A percentile compares a stretch with the other conserved stretches of the same genome.
These are phyloP conservation scores for Exsudoporus floridanus DNA, from an alignment of 1,284 basidiomycete genomes.

Conservation along the genomic window DNA sequence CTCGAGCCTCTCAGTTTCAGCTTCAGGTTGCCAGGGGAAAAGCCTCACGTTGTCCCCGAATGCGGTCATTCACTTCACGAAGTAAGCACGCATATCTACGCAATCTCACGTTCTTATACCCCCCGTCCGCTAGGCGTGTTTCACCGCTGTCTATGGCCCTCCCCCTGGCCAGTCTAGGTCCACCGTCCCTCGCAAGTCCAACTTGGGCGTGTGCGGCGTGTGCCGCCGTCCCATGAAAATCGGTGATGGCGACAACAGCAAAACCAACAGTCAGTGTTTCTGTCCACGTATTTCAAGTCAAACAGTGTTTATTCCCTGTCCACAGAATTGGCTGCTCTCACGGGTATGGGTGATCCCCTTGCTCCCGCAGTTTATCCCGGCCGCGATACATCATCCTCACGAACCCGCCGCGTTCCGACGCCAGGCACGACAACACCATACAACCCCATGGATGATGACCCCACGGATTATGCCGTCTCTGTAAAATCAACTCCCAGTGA, in stretches of 20 bases:
- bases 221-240: slow-evolving; percentile 95
- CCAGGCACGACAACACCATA: slow-evolving; percentile 35
- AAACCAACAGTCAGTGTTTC: slow-evolving; percentile 78
- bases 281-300: neutral
- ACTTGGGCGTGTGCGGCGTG: slow-evolving; percentile 93
- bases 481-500: slow-evolving; percentile 48
- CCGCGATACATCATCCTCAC: slow-evolving; percentile 54
- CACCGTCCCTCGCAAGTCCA: slow-evolving; percentile 63
- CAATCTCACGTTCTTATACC: neutral
- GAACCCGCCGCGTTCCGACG: slow-evolving; percentile 33
- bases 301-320: slow-evolving; percentile 5
- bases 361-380: slow-evolving; percentile 62
- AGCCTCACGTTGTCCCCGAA: slow-evolving; percentile 93
- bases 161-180: slow-evolving; percentile 61
- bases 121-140: slow-evolving; percentile 73
- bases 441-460: slow-evolving; percentile 79
- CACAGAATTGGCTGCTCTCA: slow-evolving; percentile 81
- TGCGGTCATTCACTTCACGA: slow-evolving; percentile 98
- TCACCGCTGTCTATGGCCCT: slow-evolving; percentile 91
- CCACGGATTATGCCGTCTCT: slow-evolving; percentile 59
- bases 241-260: slow-evolving; percentile 75
- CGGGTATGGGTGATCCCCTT: slow-evolving; percentile 76
- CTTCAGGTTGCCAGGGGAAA: slow-evolving; percentile 89
- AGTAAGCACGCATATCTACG: slow-evolving; percentile 45
- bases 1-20: slow-evolving; percentile 86